Conservation (phyloP, 441 rosid species). For the Euphorbia celastroides region DNA sequence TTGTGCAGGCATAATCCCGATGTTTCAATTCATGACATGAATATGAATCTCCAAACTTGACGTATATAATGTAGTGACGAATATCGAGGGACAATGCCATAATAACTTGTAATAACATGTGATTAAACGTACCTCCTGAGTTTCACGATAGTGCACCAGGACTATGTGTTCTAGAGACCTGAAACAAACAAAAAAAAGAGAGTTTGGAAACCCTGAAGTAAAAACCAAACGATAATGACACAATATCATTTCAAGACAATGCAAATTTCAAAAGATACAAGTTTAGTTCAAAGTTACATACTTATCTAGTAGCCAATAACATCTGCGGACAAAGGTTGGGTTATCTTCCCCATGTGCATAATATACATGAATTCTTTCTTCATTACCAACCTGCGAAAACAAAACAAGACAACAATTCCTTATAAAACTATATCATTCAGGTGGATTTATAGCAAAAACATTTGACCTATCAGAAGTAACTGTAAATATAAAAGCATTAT, state of each 20-base stretch:
- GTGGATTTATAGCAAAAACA: background rate
- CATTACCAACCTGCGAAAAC: constrained; percentile 42
- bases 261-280: background rate
- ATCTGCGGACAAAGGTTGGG: constrained; percentile 86
- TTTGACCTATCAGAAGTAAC: background rate
- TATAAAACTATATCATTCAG: background rate
- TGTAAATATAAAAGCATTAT: background rate
- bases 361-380: constrained; percentile 87
- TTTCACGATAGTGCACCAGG: constrained; percentile 98
- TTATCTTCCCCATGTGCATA: constrained; percentile 96
- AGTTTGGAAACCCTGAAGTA: constrained; percentile 7
- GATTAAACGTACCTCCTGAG: constrained; percentile 74
- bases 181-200: constrained; percentile 28
- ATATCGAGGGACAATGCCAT: constrained; percentile 11
- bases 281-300: constrained; percentile 37
- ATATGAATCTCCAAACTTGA: background rate
- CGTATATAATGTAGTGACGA: constrained; percentile 2
- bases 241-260: background rate
- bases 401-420: constrained; percentile 14
- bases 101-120: constrained; percentile 6
- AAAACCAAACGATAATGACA: background rate
- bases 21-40: constrained; percentile 3
- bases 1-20: background rate
- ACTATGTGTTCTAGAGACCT: constrained; percentile 91
- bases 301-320: constrained; percentile 98